Percentiles rank a stretch among this genome's conserved stretches.
phyloP scores from a whole-genome alignment of 129 eudicot species.

The Dittrichia graveolens region DNA sequence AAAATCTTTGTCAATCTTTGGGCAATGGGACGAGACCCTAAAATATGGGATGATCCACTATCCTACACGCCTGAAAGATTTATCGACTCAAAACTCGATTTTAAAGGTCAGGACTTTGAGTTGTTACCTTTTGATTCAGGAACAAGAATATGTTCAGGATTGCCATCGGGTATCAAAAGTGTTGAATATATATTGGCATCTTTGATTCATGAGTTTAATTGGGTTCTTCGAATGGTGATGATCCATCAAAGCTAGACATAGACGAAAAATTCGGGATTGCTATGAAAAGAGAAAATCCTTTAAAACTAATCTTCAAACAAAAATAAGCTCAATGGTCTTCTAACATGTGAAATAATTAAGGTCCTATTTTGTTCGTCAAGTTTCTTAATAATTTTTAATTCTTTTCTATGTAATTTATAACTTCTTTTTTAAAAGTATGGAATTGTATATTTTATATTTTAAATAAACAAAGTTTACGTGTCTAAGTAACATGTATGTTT shows the following conservation, averaged over 20 bases:
- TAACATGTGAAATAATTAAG: too few relatives aligned
- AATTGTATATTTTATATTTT: too few relatives aligned
- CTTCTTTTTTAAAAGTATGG: too few relatives aligned
- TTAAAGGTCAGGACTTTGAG: too few relatives aligned
- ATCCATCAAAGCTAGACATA: slow-evolving; percentile 30
- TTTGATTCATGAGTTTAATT: not conserved
- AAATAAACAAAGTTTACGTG: too few relatives aligned
- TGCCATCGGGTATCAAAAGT: slow-evolving; percentile 23
- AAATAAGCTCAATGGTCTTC: not conserved
- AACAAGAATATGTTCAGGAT: slow-evolving; percentile 41
- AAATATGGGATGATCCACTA: slow-evolving; percentile 29
- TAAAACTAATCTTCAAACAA: not conserved
- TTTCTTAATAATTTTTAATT: too few relatives aligned
- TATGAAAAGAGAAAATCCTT: not conserved
- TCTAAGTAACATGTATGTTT: too few relatives aligned
- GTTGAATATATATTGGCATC: slow-evolving; percentile 21
- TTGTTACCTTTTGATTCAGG: too few relatives aligned
- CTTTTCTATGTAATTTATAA: too few relatives aligned
- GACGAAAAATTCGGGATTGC: slow-evolving; percentile 7
- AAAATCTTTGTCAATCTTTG: slow-evolving; percentile 29
- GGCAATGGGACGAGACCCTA: slow-evolving; percentile 34
- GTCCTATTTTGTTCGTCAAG: too few relatives aligned
- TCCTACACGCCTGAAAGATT: slow-evolving; percentile 35
- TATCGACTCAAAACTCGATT: not conserved
- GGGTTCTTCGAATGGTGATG: slow-evolving; percentile 17